Conservation (phyloP, 768 basidiomycete genomes). For the Podaxis sp. region DNA sequence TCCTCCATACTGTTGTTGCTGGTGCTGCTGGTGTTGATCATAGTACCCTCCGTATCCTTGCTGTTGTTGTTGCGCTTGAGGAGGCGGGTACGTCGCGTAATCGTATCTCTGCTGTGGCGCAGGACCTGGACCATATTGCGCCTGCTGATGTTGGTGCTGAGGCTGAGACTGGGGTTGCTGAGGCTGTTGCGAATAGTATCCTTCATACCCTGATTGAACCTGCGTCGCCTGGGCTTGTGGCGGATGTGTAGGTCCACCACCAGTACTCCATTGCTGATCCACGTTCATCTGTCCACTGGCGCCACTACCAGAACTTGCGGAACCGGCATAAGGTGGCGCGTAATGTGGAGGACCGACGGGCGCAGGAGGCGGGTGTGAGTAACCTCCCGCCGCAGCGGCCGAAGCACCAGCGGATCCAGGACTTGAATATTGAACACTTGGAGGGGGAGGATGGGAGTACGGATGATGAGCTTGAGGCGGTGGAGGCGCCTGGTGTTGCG, state of each 20-base stretch:
- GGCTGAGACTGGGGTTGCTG: constrained; percentile 3
- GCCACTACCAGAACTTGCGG: background rate
- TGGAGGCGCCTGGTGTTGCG: constrained; percentile 22
- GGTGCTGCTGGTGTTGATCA: constrained; percentile 26
- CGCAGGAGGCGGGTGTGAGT: background rate
- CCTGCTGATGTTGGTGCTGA: constrained; percentile 20
- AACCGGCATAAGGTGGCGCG: constrained; percentile 11
- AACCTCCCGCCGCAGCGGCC: background rate
- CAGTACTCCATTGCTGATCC: background rate
- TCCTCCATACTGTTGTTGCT: constrained; percentile 20
- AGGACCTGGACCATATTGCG: constrained; percentile 19
- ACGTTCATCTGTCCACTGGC: background rate
- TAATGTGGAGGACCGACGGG: constrained; percentile 12
- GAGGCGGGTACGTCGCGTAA: constrained; percentile 26
- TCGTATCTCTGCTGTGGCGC: constrained; percentile 25
- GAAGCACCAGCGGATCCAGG: background rate
- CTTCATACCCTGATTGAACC: constrained; percentile 26
- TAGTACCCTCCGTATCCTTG: constrained; percentile 30
- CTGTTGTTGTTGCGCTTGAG: constrained; percentile 22
- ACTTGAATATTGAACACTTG: constrained; percentile 1
- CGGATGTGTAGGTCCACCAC: constrained; percentile 7
- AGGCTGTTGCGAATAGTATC: constrained; percentile 26
- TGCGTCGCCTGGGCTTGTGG: constrained; percentile 23
- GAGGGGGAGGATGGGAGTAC: constrained; percentile 19
- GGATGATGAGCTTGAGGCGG: constrained; percentile 23